Base-by-base conservation (phyloP, 495 filamentous ascomycete genomes). In the Aspergillus heteromorphus region DNA sequence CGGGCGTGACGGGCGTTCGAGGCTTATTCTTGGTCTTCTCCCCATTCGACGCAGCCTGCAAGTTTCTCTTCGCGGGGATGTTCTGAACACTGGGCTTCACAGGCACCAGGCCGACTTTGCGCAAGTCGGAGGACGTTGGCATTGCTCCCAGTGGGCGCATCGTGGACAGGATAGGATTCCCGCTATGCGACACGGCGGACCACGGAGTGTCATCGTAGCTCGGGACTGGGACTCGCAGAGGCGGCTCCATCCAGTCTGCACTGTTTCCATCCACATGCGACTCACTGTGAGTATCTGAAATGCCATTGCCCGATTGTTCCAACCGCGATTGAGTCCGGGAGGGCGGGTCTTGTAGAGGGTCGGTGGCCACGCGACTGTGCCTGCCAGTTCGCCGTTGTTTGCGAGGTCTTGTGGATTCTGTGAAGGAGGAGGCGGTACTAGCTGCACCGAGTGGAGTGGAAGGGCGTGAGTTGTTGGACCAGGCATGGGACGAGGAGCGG, bases 191-290 rank as follows among this genome's bases (percentile, higher is more conserved):
- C n/a, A 65, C 58, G 19, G 25, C 56, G 23, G 65, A 70, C 65
- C 66, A 66, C n/a, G 68, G 65, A 16, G 75, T 78, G 52, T 92
- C 89, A 66, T 80, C 76, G 65, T 83, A 92, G 57, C 85, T 89
- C 1, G 89, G 80, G 21, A 66, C 69, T 56, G 87, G 84, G 23
- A 75, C 70, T 57, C 83, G 79, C 34, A 86, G 59, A 6, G 82
- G 75, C 3, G 89, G 89, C 69, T 95, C 89, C 41, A 79, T 67
- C 89, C 89, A 92, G 41, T 75, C 71, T 48, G 81, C 73, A 66
- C 80, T 38, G 7, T 54, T 48, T 13, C 21, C 41, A 30, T 16
- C 6, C 41, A 49, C 5, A 13, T 62, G 56, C 17, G 55, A 51
- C 29, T 53, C 59, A 45, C 52, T 54, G 6, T 36, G 10, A 13